Evolutionary conservation across 805 yeast genomes (phyloP).

Genomic region (Metschnikowia vanudenii): DNA sequence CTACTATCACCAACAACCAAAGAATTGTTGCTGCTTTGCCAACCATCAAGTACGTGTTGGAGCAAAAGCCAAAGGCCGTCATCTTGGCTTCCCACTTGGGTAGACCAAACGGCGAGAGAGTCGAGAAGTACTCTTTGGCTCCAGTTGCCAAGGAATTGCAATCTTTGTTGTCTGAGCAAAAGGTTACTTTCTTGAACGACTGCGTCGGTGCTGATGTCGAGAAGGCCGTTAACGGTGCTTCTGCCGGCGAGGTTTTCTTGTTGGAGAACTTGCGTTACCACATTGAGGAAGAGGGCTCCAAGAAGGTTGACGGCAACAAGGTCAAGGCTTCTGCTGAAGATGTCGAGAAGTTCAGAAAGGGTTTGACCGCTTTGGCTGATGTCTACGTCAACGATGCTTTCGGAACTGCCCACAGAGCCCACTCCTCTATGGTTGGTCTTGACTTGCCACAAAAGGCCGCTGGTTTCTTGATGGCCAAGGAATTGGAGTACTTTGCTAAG

Average conservation of each 20-base stretch:
- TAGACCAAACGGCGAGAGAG: slow-evolving; percentile 95
- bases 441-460: slow-evolving; percentile 95
- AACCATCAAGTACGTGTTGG: slow-evolving; percentile 92
- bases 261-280: slow-evolving; percentile 98
- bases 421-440: slow-evolving; percentile 98
- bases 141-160: slow-evolving; percentile 92
- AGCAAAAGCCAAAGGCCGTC: slow-evolving; percentile 86
- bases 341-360: slow-evolving; percentile 84
- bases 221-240: slow-evolving; percentile 68
- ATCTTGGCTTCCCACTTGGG: slow-evolving; percentile 97
- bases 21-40: slow-evolving; percentile 99
- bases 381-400: slow-evolving; percentile 91
- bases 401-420: slow-evolving; percentile 99
- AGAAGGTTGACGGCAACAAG: slow-evolving; percentile 84
- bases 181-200: slow-evolving; percentile 82
- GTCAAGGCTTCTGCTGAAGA: slow-evolving; percentile 85
- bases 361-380: slow-evolving; percentile 90
- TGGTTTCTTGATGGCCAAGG: slow-evolving; percentile 98
- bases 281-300: slow-evolving; percentile 95
- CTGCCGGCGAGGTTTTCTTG: slow-evolving; percentile 79
- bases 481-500: slow-evolving; percentile 94
- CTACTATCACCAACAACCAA: slow-evolving; percentile 97
- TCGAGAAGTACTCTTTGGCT: slow-evolving; percentile 82
- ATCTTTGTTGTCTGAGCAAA: slow-evolving; percentile 57
- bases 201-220: slow-evolving; percentile 92